These are phyloP conservation scores for Xylaria acuta DNA, from an alignment of 495 filamentous ascomycete species.

Conservation along the genomic window DNA sequence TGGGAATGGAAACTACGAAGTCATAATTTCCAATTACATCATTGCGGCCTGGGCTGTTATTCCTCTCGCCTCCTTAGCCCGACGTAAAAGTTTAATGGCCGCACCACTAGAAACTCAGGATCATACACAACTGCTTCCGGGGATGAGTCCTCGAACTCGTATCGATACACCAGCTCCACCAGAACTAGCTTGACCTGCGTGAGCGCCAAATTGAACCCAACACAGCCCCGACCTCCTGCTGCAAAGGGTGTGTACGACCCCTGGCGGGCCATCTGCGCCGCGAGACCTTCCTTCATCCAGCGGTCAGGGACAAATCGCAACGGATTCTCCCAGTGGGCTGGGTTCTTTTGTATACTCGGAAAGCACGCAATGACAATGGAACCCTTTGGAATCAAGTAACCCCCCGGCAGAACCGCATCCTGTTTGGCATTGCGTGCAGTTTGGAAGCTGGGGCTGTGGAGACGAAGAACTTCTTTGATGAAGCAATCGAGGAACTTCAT, in stretches of 20 bases:
- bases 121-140: constrained; percentile 52
- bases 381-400: constrained; percentile 49
- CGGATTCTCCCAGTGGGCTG: constrained; percentile 53
- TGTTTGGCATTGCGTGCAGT: constrained; percentile 51
- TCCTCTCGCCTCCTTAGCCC: constrained; percentile 32
- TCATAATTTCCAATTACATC: too few relatives aligned
- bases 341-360: constrained; percentile 54
- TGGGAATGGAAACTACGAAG: too few relatives aligned
- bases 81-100: constrained; percentile 56
- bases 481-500: constrained; percentile 54
- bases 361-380: constrained; percentile 50
- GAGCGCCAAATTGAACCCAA: constrained; percentile 58
- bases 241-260: constrained; percentile 54
- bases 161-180: constrained; percentile 52
- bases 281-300: constrained; percentile 50
- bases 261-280: constrained; percentile 45
- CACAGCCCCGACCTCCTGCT: constrained; percentile 50
- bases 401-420: constrained; percentile 54
- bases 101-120: constrained; percentile 55
- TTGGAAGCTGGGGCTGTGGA: constrained; percentile 56
- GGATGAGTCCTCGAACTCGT: constrained; percentile 48
- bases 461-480: constrained; percentile 57
- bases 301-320: constrained; percentile 51
- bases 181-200: constrained; percentile 53
- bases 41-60: too few relatives aligned